phyloP scores from a whole-genome alignment of 1,284 basidiomycete genomes.

The Cystobasidium sp. region DNA sequence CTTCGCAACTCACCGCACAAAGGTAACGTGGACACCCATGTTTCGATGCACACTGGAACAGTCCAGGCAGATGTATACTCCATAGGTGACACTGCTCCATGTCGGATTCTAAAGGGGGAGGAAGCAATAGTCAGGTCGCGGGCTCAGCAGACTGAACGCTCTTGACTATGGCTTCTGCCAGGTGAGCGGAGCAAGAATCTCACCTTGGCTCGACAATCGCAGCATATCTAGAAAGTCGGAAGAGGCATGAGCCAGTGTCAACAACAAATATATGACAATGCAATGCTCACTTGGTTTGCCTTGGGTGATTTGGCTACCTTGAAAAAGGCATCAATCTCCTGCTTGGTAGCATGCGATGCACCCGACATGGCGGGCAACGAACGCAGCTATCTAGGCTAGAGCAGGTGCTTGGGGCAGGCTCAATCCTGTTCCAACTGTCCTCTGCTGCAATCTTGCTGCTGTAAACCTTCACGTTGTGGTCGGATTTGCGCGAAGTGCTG shows the following conservation, averaged over 20 bases:
- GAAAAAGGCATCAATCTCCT: conserved; percentile 78
- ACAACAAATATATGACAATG: not conserved
- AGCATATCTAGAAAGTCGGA: conserved; percentile 73
- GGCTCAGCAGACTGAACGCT: no score
- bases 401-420: no score
- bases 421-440: no score
- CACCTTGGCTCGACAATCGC: conserved; percentile 86
- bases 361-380: conserved; percentile 30
- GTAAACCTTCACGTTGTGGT: no score
- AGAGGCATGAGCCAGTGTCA: not conserved
- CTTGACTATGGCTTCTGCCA: conserved; percentile 25
- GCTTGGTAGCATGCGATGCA: conserved; percentile 60
- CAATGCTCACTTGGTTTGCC: conserved; percentile 76
- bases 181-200: conserved; percentile 4
- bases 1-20: conserved; percentile 74
- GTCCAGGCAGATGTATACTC: conserved; percentile 96
- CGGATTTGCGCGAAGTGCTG: no score
- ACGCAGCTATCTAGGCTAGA: no score
- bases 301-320: conserved; percentile 77
- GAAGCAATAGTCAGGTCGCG: no score
- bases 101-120: conserved; percentile 95
- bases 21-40: conserved; percentile 97
- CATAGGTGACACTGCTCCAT: conserved; percentile 95
- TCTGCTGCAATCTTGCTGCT: no score
- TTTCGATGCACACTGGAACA: conserved; percentile 95